Evolutionary conservation across 768 basidiomycete species (phyloP), one percentile per base, ranked within the genome.

Genomic region (Russula ochroleuca): DNA sequence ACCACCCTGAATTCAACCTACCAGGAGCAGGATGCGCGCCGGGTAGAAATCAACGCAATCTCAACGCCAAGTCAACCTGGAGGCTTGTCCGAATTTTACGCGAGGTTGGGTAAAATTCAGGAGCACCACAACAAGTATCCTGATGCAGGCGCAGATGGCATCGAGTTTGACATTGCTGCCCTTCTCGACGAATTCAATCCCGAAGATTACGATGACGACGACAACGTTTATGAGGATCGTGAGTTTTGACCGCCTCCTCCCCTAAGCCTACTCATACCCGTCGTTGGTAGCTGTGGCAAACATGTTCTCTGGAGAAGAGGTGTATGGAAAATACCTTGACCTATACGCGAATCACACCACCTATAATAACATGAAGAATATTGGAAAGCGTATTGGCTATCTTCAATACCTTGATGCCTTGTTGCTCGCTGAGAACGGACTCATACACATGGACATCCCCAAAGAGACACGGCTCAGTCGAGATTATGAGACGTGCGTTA

Each of bases 71-170:
- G n/a, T 17, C 82, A 82, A 51, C 67, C 68, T 52, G 83, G 85
- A 75, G 84, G 98, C 76, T 81, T 98, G 57, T 86, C 88, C 52
- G 93, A 96, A 75, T 99, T 99, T 79, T 98, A 99, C 78, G 80
- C 87, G 75, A 88, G 97, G 79, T 87, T 98, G 81, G 87, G 85
- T 73, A 94, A 91, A 83, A 86, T 98, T 76, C 92, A 95, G 78
- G 94, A 95, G 73, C 93, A 96, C 83, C 87, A 98, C 81, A 83
- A 82, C 77, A 92, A 92, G 80, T 94, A 98, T 82, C 94, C 94
- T 78, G 90, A 95, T 78, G 80, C 89, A 77, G 82, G 83, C 71
- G 80, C 86, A 80, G 87, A 84, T 72, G 81, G 87, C 64, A 88
- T 96, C 75, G 87, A 92, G 75, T 79, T 85, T 67, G 94, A 96